Percentiles rank a stretch among this genome's conserved stretches.
These are phyloP conservation scores for Sanghuangporus baumii DNA, from an alignment of 1,284 basidiomycete species.

Conservation along the genomic window DNA sequence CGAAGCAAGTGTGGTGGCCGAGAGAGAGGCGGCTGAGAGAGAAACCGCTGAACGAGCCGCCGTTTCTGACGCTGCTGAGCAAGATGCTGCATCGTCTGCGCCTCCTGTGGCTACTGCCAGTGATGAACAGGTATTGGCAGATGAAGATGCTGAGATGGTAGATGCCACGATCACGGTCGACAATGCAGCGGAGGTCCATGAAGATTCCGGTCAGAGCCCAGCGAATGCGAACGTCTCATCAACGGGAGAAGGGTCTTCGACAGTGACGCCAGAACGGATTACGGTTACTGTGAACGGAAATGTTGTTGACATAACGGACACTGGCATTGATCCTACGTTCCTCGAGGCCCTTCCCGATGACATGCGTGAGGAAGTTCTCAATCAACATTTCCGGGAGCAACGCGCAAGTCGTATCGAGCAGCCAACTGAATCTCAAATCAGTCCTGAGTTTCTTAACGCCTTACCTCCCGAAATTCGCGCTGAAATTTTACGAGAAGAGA, in stretches of 20 bases:
- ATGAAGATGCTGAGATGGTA: constrained; percentile 17
- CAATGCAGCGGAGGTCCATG: constrained; percentile 14
- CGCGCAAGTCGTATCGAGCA: constrained; percentile 68
- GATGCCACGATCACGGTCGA: constrained; percentile 18
- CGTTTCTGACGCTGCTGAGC: constrained; percentile 17
- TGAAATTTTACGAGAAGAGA: constrained; percentile 95
- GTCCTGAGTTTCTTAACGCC: constrained; percentile 92
- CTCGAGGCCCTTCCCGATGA: constrained; percentile 97
- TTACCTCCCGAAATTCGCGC: constrained; percentile 94
- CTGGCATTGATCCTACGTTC: constrained; percentile 97
- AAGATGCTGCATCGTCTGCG: constrained; percentile 19
- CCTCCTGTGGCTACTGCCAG: background rate
- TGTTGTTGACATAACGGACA: constrained; percentile 97
- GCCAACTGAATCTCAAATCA: constrained; percentile 83
- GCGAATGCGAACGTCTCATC: background rate
- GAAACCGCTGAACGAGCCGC: constrained; percentile 19
- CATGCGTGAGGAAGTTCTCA: constrained; percentile 97
- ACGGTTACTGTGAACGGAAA: constrained; percentile 89
- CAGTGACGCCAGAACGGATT: constrained; percentile 46
- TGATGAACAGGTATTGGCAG: constrained; percentile 5
- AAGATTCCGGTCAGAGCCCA: constrained; percentile 19
- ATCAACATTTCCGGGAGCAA: constrained; percentile 94
- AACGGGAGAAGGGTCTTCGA: constrained; percentile 28
- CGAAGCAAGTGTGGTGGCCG: constrained; percentile 21
- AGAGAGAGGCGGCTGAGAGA: constrained; percentile 23